These are phyloP conservation scores for Coemansia umbellata DNA, from an alignment of 192 early-diverging fungal genomes.

Conservation along the genomic window DNA sequence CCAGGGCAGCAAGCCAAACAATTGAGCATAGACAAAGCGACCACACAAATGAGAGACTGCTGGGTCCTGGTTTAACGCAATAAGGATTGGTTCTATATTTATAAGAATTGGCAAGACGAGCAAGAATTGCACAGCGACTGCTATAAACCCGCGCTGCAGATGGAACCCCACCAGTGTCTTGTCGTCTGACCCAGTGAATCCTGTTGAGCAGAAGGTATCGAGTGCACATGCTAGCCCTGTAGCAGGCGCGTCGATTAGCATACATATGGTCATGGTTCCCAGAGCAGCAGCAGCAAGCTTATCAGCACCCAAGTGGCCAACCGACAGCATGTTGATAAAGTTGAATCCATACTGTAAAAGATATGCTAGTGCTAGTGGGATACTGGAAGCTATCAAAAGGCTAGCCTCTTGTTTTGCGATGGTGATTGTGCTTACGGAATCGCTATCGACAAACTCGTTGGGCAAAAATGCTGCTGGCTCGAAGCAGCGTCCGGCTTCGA, in stretches of 20 bases:
- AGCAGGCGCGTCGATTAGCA: slow-evolving; percentile 61
- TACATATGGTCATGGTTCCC: slow-evolving; percentile 63
- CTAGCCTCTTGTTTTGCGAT: neutral
- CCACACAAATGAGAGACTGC: slow-evolving; percentile 64
- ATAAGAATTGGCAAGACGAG: slow-evolving; percentile 9
- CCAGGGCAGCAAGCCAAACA: slow-evolving; percentile 70
- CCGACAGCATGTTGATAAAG: slow-evolving; percentile 56
- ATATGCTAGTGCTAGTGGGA: slow-evolving; percentile 58
- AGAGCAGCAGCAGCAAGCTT: slow-evolving; percentile 66
- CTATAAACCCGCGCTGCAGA: slow-evolving; percentile 32
- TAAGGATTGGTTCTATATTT: slow-evolving; percentile 57
- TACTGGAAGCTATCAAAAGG: neutral
- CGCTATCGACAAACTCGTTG: neutral
- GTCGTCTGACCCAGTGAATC: slow-evolving; percentile 32
- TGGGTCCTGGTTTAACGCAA: slow-evolving; percentile 69
- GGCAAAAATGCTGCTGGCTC: too few species aligned
- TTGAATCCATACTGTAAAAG: slow-evolving; percentile 60
- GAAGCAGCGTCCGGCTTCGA: too few species aligned
- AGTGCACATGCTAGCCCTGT: slow-evolving; percentile 58
- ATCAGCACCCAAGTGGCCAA: slow-evolving; percentile 58
- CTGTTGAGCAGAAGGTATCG: slow-evolving; percentile 34
- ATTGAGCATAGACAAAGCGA: slow-evolving; percentile 58
- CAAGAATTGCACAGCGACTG: slow-evolving; percentile 24
- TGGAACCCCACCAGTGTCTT: slow-evolving; percentile 37
- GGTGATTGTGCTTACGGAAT: neutral